A percentile compares a stretch with the other conserved stretches of the same genome.
These are phyloP conservation scores for Casaregolazyma lundiana DNA, from an alignment of 1,139 yeast species.

Conservation along the genomic window DNA sequence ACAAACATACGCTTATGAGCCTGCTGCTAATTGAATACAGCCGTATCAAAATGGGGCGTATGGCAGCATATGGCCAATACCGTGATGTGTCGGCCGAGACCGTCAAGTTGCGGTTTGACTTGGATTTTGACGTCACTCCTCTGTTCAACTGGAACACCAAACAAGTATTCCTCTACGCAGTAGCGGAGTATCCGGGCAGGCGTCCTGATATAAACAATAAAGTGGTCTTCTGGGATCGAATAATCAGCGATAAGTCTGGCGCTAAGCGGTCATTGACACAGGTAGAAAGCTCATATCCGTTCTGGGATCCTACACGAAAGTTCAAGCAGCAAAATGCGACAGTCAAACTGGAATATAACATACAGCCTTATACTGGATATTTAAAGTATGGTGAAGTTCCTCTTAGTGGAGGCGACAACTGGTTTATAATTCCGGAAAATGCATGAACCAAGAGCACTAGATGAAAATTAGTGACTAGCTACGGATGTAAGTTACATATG, in stretches of 20 bases:
- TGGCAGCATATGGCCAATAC: conserved; percentile 9
- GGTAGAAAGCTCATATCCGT: conserved; percentile 69
- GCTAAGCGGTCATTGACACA: conserved; percentile 53
- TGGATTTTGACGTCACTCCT: conserved; percentile 62
- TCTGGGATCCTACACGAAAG: conserved; percentile 77
- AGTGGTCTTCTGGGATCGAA: conserved; percentile 89
- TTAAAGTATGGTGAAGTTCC: conserved; percentile 55
- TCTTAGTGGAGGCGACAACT: conserved; percentile 31
- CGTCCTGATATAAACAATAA: conserved; percentile 45
- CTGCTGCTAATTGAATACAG: background rate
- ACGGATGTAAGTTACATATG: too few relatives aligned
- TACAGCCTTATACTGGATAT: conserved; percentile 88
- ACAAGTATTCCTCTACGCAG: conserved; percentile 83
- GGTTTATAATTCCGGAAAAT: conserved; percentile 27
- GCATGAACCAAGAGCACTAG: background rate
- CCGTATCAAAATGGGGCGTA: conserved; percentile 1
- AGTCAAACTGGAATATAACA: conserved; percentile 78
- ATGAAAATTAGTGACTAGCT: too few relatives aligned
- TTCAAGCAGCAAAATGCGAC: conserved; percentile 63
- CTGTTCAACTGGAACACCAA: conserved; percentile 96
- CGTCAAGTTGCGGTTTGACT: conserved; percentile 64
- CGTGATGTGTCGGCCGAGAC: conserved; percentile 46
- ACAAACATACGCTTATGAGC: background rate
- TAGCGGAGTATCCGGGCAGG: conserved; percentile 80
- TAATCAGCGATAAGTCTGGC: conserved; percentile 53